Evolutionary conservation across 345 rosid genomes (phyloP), one percentile per base, ranked within the genome.

Genomic region (Diplotaxis tenuifolia): DNA sequence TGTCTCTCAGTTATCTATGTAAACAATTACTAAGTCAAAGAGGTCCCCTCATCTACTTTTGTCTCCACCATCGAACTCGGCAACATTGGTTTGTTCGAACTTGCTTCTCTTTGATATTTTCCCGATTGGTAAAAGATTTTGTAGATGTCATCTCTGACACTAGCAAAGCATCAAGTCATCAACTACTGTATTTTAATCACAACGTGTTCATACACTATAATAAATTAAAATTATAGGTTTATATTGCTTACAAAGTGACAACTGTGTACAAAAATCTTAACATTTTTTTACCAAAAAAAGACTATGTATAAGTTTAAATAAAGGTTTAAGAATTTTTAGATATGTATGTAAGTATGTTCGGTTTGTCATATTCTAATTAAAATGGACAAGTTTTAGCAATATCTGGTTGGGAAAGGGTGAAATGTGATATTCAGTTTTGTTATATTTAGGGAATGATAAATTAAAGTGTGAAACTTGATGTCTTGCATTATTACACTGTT

Each of bases 21-120:
- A 60, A 60, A 60, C 11, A 49, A 47, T 32, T 75, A 34, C 62
- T 0, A 36, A 25, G 68, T 67, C 47, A 52, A 38, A 68, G 1
- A n/a, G 15, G 25, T 38, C 52, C 11, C 23, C 55, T 75, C 78
- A 53, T 61, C 78, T 9, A 53, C 7, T 42, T 59, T 67, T 68
- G 78, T 75, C 69, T 68, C 54, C 68, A 75, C 7, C 47, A 16
- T 62, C 74, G 27, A 68, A 75, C 36, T 67, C 3, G 63, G 69
- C 49, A 68, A 68, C 56, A 67, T 50, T 68, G 40, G 69, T 68
- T 23, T 3, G 25, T 61, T 68, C 57, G 10, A 36, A 19, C 38
- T 34, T 67, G 78, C 61, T 68, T 50, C 74, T 61, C 50, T 75
- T 27, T 68, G 74, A 75, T 75, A 53, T 52, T 68, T 61, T 61